A percentile compares a stretch with the other conserved stretches of the same genome.
Conservation (phyloP, 345 rosid genomes). For the Raphanus raphanistrum region DNA sequence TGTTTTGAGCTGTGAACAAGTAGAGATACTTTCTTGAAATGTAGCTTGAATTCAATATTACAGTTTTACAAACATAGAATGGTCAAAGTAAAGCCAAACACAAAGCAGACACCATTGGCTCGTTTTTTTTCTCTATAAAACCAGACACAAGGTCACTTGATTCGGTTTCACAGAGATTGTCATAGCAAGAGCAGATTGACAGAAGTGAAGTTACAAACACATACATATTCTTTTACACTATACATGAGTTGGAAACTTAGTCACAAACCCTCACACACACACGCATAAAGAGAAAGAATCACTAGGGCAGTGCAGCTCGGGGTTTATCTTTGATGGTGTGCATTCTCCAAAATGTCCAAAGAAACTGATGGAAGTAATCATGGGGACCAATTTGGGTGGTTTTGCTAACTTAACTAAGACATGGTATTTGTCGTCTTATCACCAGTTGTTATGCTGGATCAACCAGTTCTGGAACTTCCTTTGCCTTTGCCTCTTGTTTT, state of each 20-base stretch:
- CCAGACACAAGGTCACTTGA: conserved; percentile 17
- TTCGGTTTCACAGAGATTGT: conserved; percentile 25
- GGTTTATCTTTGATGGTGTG: conserved; percentile 2
- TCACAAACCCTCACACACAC: conserved; percentile 7
- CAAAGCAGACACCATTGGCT: conserved; percentile 15
- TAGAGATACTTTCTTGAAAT: neutral
- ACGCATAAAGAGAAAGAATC: conserved; percentile 7
- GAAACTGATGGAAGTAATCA: conserved; percentile 13
- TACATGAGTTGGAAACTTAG: conserved; percentile 11
- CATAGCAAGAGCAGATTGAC: conserved; percentile 15
- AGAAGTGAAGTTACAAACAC: conserved; percentile 19
- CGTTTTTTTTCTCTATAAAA: conserved; percentile 6
- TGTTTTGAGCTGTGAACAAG: conserved; percentile 1
- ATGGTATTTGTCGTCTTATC: neutral
- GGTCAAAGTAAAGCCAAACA: conserved; percentile 3
- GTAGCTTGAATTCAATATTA: conserved; percentile 5
- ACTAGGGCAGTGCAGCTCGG: conserved; percentile 4
- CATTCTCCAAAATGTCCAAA: conserved; percentile 9
- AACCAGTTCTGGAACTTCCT: conserved; percentile 43
- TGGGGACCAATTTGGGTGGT: conserved; percentile 8
- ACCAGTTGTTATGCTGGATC: conserved; percentile 46
- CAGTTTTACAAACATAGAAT: conserved; percentile 5
- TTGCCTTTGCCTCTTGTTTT: conserved; percentile 65
- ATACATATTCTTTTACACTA: conserved; percentile 31
- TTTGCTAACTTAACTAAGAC: conserved; percentile 2